Evolutionary conservation across 1,139 yeast species (phyloP).

Genomic region (Nakaseomyces kungkrabaensis): DNA sequence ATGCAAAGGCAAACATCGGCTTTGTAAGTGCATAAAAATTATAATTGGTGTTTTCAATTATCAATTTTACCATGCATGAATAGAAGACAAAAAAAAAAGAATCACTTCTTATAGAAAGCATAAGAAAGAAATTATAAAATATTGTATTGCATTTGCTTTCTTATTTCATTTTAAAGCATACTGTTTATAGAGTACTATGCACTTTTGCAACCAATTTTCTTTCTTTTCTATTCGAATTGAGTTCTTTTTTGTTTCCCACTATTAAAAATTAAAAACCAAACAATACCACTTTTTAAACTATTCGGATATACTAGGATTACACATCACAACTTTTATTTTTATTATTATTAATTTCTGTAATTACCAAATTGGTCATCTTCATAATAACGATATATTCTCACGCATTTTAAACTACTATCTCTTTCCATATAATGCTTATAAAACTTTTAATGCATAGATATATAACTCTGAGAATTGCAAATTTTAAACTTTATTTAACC

Average conservation of each 20-base stretch:
- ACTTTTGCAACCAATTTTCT: neutral
- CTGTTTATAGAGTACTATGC: neutral
- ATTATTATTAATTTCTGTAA: neutral
- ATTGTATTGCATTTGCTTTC: too few species aligned
- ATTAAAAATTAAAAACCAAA: too few species aligned
- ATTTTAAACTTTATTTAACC: neutral
- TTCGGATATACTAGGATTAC: neutral
- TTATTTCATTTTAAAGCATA: neutral
- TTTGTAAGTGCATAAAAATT: conserved; percentile 30
- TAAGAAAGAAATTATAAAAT: too few species aligned
- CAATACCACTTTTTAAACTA: neutral
- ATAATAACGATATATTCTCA: conserved; percentile 2
- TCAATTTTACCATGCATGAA: too few species aligned
- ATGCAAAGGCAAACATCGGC: conserved; percentile 67
- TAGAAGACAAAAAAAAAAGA: neutral
- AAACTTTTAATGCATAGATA: too few species aligned
- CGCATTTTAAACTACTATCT: neutral
- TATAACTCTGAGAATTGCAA: too few species aligned
- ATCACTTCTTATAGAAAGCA: too few species aligned
- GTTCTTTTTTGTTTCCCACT: too few species aligned
- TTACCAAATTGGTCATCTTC: neutral
- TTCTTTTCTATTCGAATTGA: too few species aligned
- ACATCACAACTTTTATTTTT: neutral
- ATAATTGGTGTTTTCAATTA: too few species aligned
- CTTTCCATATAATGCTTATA: neutral